Evolutionary conservation across 257 asterid genomes (phyloP).

Genomic region (Jacaranda mimosifolia): DNA sequence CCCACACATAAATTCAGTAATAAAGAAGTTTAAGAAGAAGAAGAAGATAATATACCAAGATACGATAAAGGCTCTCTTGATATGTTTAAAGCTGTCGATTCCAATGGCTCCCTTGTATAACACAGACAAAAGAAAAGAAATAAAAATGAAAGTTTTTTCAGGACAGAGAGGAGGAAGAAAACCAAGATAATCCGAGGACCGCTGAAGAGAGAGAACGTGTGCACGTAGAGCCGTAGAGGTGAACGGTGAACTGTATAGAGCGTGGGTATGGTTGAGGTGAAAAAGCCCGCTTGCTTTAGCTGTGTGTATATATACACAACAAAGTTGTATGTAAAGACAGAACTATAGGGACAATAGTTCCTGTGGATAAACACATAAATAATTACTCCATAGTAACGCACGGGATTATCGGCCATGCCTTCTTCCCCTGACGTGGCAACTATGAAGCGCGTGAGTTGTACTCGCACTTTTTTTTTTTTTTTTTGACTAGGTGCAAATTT

Average conservation of each 20-base stretch:
- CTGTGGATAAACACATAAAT: conserved; percentile 43
- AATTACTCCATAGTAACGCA: conserved; percentile 19
- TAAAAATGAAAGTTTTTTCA: neutral
- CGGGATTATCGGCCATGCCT: conserved; percentile 4
- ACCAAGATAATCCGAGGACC: neutral
- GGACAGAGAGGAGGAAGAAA: neutral
- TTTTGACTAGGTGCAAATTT: too few relatives aligned
- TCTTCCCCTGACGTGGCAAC: conserved; percentile 33
- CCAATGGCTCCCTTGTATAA: conserved; percentile 6
- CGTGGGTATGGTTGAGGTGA: conserved; percentile 36
- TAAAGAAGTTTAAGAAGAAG: neutral
- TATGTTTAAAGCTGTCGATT: conserved; percentile 11
- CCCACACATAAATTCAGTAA: conserved; percentile 8
- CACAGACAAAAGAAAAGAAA: neutral
- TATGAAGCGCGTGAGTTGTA: conserved; percentile 28
- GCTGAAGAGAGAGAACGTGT: conserved; percentile 9
- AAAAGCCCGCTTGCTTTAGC: neutral
- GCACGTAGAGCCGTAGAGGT: conserved; percentile 16
- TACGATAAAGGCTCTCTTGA: conserved; percentile 7
- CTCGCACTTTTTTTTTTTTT: neutral
- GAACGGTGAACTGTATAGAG: conserved; percentile 28
- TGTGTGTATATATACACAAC: conserved; percentile 14
- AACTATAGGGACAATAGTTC: conserved; percentile 24
- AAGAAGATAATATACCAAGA: conserved; percentile 37
- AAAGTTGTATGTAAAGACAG: conserved; percentile 21